A percentile compares a stretch with the other conserved stretches of the same genome.
Evolutionary conservation across 306 rosid genomes (phyloP).

Genomic region (Glycine latifolia): DNA sequence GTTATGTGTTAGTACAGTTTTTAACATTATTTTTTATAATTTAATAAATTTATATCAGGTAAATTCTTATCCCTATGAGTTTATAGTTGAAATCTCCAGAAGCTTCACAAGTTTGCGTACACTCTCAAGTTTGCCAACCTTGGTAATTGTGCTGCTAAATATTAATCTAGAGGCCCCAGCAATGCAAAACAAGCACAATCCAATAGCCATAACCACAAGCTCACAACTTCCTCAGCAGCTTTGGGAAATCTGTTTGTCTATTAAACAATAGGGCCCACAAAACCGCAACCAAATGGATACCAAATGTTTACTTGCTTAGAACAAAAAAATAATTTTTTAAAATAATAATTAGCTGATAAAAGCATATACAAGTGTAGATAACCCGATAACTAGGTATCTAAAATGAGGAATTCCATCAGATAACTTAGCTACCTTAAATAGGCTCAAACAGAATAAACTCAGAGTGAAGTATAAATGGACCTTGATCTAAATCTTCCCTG

Average conservation of each 20-base stretch:
- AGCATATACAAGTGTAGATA: neutral
- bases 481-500: conserved; percentile 31
- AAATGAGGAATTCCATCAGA: conserved; percentile 22
- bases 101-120: neutral
- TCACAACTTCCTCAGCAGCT: neutral
- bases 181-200: conserved; percentile 24
- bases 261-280: conserved; percentile 1
- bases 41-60: neutral
- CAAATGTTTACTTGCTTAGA: conserved; percentile 22
- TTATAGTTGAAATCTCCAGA: neutral
- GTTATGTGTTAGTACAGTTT: neutral
- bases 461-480: conserved; percentile 11
- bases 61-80: neutral
- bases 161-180: neutral
- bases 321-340: conserved; percentile 17
- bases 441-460: conserved; percentile 25
- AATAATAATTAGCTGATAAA: conserved; percentile 2
- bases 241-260: neutral
- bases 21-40: neutral
- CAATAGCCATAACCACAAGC: conserved; percentile 15
- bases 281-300: conserved; percentile 22
- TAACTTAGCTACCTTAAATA: conserved; percentile 18
- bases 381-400: neutral
- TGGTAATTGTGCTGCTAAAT: neutral
- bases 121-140: too few species aligned